Percentiles rank a stretch among this genome's conserved stretches.
phyloP scores from a whole-genome alignment of 2,329 filamentous ascomycete species.

The Dendryphion nanum region DNA sequence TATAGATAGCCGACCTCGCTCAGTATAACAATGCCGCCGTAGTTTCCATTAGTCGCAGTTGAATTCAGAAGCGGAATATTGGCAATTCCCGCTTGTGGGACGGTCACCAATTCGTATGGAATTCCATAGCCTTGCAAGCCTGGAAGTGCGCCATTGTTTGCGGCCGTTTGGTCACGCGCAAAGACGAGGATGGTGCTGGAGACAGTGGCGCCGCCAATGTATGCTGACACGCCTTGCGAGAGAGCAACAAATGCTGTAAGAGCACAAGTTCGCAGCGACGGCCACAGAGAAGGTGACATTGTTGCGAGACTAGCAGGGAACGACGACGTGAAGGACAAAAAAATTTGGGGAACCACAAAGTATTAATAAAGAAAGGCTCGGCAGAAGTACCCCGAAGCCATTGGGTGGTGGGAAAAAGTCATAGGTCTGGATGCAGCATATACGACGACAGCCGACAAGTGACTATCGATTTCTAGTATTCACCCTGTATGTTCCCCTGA shows the following conservation, averaged over 20 bases:
- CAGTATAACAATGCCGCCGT: conserved; percentile 58
- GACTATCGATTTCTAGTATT: conserved; percentile 32
- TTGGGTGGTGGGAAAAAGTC: conserved; percentile 18
- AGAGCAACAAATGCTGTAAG: conserved; percentile 22
- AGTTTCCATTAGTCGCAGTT: conserved; percentile 52
- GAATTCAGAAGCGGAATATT: conserved; percentile 54
- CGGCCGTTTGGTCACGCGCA: conserved; percentile 52
- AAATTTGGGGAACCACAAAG: conserved; percentile 18
- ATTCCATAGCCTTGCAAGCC: conserved; percentile 63
- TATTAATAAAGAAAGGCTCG: conserved; percentile 34
- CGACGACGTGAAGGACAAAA: conserved; percentile 18
- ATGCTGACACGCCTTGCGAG: conserved; percentile 11
- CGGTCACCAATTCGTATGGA: conserved; percentile 54
- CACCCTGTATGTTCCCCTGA: conserved; percentile 7
- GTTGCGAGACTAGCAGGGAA: conserved; percentile 10
- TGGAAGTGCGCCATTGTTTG: conserved; percentile 50
- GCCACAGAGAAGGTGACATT: conserved; percentile 26
- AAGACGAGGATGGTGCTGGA: conserved; percentile 55
- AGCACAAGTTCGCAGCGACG: conserved; percentile 22
- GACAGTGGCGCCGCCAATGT: conserved; percentile 24
- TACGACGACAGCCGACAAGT: conserved; percentile 12
- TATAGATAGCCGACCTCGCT: conserved; percentile 57
- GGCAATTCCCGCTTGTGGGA: conserved; percentile 52
- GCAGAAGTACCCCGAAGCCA: conserved; percentile 24
- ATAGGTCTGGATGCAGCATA: conserved; percentile 25